Evolutionary conservation across 192 early-diverging fungal species (phyloP).

Genomic region (Piromyces sp.): DNA sequence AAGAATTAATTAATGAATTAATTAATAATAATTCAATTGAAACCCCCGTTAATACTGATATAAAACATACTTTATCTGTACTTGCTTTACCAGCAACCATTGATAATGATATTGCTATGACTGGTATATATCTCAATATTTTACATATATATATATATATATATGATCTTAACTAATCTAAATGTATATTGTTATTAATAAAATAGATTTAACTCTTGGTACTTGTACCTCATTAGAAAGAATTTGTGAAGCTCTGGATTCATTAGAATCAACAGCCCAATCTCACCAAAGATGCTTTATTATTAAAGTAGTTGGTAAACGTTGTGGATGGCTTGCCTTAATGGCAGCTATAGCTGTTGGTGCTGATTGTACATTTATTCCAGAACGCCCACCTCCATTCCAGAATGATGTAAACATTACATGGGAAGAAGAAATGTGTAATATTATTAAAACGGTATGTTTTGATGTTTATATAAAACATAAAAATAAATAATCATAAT

Average conservation of each 20-base stretch:
- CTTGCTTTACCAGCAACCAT: background rate
- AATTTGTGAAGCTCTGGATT: background rate
- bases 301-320: background rate
- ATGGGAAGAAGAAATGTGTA: background rate
- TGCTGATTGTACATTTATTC: background rate
- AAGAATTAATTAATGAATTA: background rate
- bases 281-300: background rate
- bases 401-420: background rate
- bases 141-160: too few species aligned
- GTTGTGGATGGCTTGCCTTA: background rate
- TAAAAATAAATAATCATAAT: too few species aligned
- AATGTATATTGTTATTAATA: too few species aligned
- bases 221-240: background rate
- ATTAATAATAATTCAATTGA: background rate
- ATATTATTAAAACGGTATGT: background rate
- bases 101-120: background rate
- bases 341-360: background rate
- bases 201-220: background rate
- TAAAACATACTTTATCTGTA: background rate
- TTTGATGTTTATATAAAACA: too few species aligned
- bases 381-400: background rate
- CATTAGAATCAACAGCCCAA: background rate
- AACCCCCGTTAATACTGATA: background rate
- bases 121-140: background rate
- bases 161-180: too few species aligned